Conservation (phyloP, 176 grass and related monocot species). For the Eremochloa ophiuroides region DNA sequence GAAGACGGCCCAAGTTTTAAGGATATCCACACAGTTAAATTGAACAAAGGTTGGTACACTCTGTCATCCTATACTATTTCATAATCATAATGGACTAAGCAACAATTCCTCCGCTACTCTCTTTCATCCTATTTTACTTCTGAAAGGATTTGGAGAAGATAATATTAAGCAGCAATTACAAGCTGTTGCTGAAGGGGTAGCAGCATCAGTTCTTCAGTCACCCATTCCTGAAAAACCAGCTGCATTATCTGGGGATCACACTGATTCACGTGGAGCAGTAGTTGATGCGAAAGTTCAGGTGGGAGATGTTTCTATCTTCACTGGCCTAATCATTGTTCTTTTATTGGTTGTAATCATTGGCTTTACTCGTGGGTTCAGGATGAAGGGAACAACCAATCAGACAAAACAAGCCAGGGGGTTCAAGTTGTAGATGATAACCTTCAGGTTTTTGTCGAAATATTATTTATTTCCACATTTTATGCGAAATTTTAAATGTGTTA, state of each 20-base stretch:
- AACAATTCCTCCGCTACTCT: not conserved
- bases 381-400: slow-evolving; percentile 33
- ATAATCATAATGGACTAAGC: slow-evolving; percentile 10
- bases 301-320: not conserved
- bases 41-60: slow-evolving; percentile 63
- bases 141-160: slow-evolving; percentile 64
- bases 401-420: slow-evolving; percentile 60
- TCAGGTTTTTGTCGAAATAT: slow-evolving; percentile 41
- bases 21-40: slow-evolving; percentile 48
- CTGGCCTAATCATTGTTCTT: slow-evolving; percentile 3
- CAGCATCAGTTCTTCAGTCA: slow-evolving; percentile 72
- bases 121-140: not conserved
- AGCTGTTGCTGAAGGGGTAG: slow-evolving; percentile 85
- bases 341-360: not conserved
- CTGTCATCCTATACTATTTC: slow-evolving; percentile 22
- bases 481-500: not conserved
- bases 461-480: not conserved
- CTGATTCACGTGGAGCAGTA: slow-evolving; percentile 19
- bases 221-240: slow-evolving; percentile 44
- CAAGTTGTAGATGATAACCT: slow-evolving; percentile 55
- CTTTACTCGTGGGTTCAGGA: slow-evolving; percentile 42
- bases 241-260: slow-evolving; percentile 31
- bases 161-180: slow-evolving; percentile 69
- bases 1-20: slow-evolving; percentile 53
- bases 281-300: slow-evolving; percentile 75